Percentiles rank a stretch among this genome's conserved stretches.
These are phyloP conservation scores for Echeveria elegans DNA, from an alignment of 164 flowering plant species.

Conservation along the genomic window DNA sequence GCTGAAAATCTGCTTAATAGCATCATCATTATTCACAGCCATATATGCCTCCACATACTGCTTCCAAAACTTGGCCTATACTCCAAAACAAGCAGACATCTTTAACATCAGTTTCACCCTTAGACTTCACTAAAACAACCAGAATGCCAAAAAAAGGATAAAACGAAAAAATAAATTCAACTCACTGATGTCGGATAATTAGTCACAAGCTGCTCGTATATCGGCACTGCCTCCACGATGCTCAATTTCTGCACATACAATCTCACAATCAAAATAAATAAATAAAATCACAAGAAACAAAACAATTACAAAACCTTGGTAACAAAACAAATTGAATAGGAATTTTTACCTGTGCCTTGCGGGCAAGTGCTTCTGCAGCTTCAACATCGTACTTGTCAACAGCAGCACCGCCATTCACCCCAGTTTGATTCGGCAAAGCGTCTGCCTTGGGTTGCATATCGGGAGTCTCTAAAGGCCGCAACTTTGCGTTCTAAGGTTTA, in stretches of 20 bases:
- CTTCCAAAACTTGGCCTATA: conserved; percentile 91
- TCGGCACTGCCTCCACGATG: conserved; percentile 62
- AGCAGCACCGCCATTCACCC: neutral
- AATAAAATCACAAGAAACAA: neutral
- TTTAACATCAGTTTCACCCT: neutral
- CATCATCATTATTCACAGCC: neutral
- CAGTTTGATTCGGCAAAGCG: neutral
- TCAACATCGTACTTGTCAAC: conserved; percentile 31
- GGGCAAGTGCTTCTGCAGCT: conserved; percentile 27
- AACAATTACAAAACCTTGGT: no score
- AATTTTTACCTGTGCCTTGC: conserved; percentile 19
- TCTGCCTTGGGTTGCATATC: neutral
- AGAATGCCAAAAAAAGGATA: no score
- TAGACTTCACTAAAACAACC: no score
- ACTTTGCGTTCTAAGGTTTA: neutral
- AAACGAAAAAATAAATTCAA: conserved; percentile 1
- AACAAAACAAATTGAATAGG: neutral
- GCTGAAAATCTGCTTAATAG: conserved; percentile 15
- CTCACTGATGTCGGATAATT: conserved; percentile 85
- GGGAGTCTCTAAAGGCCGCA: neutral
- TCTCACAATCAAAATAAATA: neutral
- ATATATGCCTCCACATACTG: conserved; percentile 57
- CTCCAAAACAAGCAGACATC: neutral
- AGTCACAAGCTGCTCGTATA: conserved; percentile 76
- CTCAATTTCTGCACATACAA: conserved; percentile 18